Percentiles rank a stretch among this genome's conserved stretches.
These are phyloP conservation scores for Abelmoschus esculentus DNA, from an alignment of 345 rosid species.

Conservation along the genomic window DNA sequence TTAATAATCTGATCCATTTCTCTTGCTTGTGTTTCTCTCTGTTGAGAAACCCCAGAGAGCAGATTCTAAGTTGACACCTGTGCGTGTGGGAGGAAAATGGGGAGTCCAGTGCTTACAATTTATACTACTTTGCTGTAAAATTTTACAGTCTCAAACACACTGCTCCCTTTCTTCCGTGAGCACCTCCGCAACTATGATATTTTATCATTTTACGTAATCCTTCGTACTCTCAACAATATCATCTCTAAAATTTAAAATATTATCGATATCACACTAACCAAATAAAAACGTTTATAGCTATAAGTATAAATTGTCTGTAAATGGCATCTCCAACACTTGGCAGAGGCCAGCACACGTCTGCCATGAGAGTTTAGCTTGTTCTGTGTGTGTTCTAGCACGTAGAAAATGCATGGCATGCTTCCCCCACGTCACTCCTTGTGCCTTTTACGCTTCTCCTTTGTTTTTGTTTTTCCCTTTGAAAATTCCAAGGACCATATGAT, in stretches of 20 bases:
- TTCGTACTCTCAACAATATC: too few species aligned
- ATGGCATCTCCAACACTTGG: too few species aligned
- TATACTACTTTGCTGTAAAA: neutral
- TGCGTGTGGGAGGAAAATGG: neutral
- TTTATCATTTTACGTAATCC: too few species aligned
- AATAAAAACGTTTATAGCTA: too few species aligned
- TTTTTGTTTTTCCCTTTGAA: neutral
- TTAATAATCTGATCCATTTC: neutral
- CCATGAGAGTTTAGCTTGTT: too few species aligned
- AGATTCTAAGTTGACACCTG: neutral
- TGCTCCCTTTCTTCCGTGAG: neutral
- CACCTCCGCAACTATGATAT: neutral
- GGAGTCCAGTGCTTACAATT: neutral
- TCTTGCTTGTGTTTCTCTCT: too few species aligned
- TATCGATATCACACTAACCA: neutral
- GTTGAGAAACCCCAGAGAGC: neutral
- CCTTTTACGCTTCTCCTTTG: too few species aligned
- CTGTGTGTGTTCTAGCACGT: too few species aligned
- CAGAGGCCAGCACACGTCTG: too few species aligned
- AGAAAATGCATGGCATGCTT: slow-evolving; percentile 3
- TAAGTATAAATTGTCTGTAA: too few species aligned
- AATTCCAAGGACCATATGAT: too few species aligned
- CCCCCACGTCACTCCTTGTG: neutral
- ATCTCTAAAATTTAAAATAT: too few species aligned
- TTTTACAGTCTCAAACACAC: neutral